Percentiles rank a stretch among this genome's conserved stretches.
phyloP scores from a whole-genome alignment of 106 monocot genomes.

The Cymbidium sinense region DNA sequence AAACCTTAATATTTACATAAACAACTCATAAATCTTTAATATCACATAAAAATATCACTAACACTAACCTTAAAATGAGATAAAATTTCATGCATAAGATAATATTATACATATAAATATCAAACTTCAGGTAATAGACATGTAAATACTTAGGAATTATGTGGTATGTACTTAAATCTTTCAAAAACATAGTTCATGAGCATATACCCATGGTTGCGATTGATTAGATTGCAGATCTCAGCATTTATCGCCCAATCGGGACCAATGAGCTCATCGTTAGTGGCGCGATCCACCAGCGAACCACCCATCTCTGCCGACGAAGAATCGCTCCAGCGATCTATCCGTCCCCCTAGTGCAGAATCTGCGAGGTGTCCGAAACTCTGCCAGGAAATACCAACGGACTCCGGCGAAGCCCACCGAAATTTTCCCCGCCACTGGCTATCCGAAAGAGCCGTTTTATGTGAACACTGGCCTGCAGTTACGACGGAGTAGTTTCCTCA shows the following conservation, averaged over 20 bases:
- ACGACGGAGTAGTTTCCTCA: too few species aligned
- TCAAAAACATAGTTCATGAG: too few species aligned
- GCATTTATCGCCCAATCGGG: slow-evolving; percentile 75
- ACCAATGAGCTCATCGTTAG: slow-evolving; percentile 64
- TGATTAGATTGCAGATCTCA: slow-evolving; percentile 74
- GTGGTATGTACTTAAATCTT: too few species aligned
- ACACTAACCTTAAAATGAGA: too few species aligned
- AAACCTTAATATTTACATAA: too few species aligned
- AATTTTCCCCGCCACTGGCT: neutral
- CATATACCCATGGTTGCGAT: slow-evolving; percentile 59
- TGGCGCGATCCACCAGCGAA: slow-evolving; percentile 58
- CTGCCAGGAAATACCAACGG: neutral
- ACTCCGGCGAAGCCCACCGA: neutral
- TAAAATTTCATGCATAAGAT: too few species aligned
- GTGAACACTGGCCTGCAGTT: too few species aligned
- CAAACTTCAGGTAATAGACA: too few species aligned
- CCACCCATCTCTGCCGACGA: slow-evolving; percentile 27
- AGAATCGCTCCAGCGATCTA: neutral
- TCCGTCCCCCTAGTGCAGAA: neutral
- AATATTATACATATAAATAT: too few species aligned
- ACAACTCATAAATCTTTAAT: too few species aligned
- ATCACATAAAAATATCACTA: too few species aligned
- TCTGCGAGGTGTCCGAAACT: neutral
- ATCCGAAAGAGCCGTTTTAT: neutral
- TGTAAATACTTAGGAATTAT: too few species aligned